Conservation (phyloP, 257 asterid genomes). For the Solanum piurae region DNA sequence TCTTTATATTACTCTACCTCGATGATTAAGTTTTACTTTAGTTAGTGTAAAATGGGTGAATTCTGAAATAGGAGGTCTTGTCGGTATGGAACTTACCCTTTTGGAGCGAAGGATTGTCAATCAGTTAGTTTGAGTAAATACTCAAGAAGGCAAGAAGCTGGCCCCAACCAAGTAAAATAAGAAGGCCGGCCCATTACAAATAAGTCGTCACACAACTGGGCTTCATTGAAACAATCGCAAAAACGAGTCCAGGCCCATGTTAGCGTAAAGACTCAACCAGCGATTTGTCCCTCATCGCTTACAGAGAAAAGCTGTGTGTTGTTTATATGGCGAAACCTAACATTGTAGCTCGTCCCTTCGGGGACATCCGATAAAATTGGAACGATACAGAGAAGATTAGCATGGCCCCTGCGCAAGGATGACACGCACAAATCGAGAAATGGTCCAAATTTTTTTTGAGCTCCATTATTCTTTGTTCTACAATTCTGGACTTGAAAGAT, state of each 20-base stretch:
- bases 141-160: too few species aligned
- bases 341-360: background rate
- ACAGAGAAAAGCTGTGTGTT: background rate
- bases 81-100: background rate
- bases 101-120: too few species aligned
- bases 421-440: background rate
- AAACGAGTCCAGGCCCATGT: background rate
- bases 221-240: background rate
- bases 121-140: too few species aligned
- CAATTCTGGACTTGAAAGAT: background rate
- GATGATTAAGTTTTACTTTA: background rate
- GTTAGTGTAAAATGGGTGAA: background rate
- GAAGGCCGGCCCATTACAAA: background rate
- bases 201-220: background rate
- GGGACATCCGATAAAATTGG: slow-evolving; percentile 19
- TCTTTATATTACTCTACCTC: background rate
- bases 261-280: background rate
- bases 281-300: background rate
- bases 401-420: slow-evolving; percentile 12
- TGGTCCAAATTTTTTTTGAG: background rate
- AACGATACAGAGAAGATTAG: slow-evolving; percentile 18
- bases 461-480: background rate
- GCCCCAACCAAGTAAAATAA: background rate
- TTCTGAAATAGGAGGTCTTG: background rate
- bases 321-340: background rate